Evolutionary conservation across 306 rosid species (phyloP), one percentile per base, ranked within the genome.

Genomic region (Acacia confusa): DNA sequence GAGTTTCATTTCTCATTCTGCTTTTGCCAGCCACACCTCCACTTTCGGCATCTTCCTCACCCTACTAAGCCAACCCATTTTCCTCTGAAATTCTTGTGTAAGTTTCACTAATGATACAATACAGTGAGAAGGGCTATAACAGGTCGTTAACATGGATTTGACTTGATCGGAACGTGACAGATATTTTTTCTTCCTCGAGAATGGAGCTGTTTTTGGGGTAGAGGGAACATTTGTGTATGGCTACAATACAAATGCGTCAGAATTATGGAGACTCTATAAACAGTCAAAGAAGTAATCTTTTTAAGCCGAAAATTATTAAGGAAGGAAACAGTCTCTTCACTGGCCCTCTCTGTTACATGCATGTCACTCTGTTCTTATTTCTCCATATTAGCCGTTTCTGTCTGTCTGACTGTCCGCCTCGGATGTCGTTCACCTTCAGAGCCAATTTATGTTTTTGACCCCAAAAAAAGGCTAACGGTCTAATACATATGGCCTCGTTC

Each of bases 1-100:
- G 20, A 65, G 57, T 77, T 79, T 75, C 76, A 84, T 81, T 72
- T 82, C 77, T 73, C 4, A 72, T 57, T 25, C 76, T 70, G 69
- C 74, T 57, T 66, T 72, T 82, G 81, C 84, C 88, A 82, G 79
- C 86, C 81, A 69, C 47, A 40, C 77, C 73, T 70, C 86, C 84
- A 79, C 88, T 74, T 28, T 44, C 38, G 22, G 58, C 76, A 27
- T 70, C 75, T 70, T 22, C 9, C 34, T 63, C 68, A 58, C 65
- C 11, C 65, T 58, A 9, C 25, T 55, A 55, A 55, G 36, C 4
- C 6, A 60, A 24, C 36, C 68, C 19, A 25, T 32, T 7, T 14
- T 16, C 70, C 43, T 64, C 38, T 64, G 10, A 64, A 14, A 14
- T 63, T 64, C 14, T 25, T 7, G 66, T 61, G 7, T 7, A 19